These are phyloP conservation scores for Magnusiomyces clavatus DNA, from an alignment of 1,139 yeast genomes.

Conservation along the genomic window DNA sequence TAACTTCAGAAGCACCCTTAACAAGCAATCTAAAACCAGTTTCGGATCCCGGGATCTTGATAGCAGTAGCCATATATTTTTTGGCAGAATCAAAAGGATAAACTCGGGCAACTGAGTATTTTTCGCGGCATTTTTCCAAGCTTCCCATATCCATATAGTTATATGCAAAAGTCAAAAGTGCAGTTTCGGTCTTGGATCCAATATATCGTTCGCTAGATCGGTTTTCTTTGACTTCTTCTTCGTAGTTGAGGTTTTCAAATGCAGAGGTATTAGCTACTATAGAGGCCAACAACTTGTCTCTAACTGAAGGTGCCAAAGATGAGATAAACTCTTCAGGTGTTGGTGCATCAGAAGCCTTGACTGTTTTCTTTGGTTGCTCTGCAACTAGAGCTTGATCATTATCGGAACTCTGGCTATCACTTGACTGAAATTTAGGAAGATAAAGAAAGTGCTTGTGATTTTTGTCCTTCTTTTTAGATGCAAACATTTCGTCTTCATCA, in stretches of 20 bases:
- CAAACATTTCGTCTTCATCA: neutral
- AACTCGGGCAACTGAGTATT: slow-evolving; percentile 50
- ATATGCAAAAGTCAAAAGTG: slow-evolving; percentile 64
- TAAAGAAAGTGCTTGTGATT: neutral
- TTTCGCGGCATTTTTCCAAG: slow-evolving; percentile 35
- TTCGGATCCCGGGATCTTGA: slow-evolving; percentile 34
- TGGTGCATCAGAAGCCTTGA: neutral
- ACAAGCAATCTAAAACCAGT: slow-evolving; percentile 55
- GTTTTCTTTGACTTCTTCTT: slow-evolving; percentile 12
- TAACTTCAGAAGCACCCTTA: slow-evolving; percentile 93
- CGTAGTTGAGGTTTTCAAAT: slow-evolving; percentile 51
- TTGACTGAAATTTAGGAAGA: neutral
- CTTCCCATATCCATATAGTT: slow-evolving; percentile 44
- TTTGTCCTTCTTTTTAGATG: neutral
- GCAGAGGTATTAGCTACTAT: slow-evolving; percentile 81
- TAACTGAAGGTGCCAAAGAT: slow-evolving; percentile 29
- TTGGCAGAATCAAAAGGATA: slow-evolving; percentile 90
- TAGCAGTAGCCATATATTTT: slow-evolving; percentile 85
- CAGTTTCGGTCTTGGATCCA: slow-evolving; percentile 94
- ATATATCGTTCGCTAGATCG: slow-evolving; percentile 43
- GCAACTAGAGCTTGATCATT: neutral
- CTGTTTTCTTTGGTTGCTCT: neutral
- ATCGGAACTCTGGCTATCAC: neutral
- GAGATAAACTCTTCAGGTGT: slow-evolving; percentile 33
- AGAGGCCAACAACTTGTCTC: slow-evolving; percentile 45